Percentiles rank a stretch among this genome's conserved stretches.
Conservation (phyloP, 2,329 filamentous ascomycete genomes). For the Aspergillus jensenii region DNA sequence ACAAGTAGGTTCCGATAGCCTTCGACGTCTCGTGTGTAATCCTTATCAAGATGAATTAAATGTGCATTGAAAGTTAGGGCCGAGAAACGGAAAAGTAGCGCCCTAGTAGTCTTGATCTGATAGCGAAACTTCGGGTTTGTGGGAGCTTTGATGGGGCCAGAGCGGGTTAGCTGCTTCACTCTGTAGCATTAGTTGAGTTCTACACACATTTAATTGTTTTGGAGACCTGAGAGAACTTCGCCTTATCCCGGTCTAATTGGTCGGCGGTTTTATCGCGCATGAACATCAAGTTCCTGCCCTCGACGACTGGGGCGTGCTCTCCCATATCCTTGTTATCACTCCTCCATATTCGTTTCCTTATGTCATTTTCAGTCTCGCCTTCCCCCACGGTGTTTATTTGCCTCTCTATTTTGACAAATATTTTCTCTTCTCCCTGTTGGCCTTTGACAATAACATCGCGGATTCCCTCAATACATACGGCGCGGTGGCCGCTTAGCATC, state of each 20-base stretch:
- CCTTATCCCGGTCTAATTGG: slow-evolving; percentile 28
- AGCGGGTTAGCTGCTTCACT: slow-evolving; percentile 20
- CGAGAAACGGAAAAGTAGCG: slow-evolving; percentile 84
- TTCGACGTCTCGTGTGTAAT: slow-evolving; percentile 69
- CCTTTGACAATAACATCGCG: slow-evolving; percentile 53
- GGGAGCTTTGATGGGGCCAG: slow-evolving; percentile 41
- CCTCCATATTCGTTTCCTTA: slow-evolving; percentile 46
- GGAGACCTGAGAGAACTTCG: slow-evolving; percentile 20
- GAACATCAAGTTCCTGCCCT: slow-evolving; percentile 64
- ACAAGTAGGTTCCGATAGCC: slow-evolving; percentile 75
- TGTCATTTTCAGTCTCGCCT: slow-evolving; percentile 32
- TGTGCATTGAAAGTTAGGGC: slow-evolving; percentile 92
- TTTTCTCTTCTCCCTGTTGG: slow-evolving; percentile 52
- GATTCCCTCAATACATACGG: slow-evolving; percentile 49
- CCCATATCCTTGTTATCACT: slow-evolving; percentile 42
- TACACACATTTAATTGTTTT: slow-evolving; percentile 39
- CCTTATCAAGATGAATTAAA: slow-evolving; percentile 77
- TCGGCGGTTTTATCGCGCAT: slow-evolving; percentile 52
- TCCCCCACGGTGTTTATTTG: slow-evolving; percentile 46
- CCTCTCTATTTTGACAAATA: slow-evolving; percentile 62
- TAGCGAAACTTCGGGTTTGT: slow-evolving; percentile 56
- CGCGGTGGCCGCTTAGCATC: slow-evolving; percentile 35
- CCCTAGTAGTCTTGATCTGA: slow-evolving; percentile 63
- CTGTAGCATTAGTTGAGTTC: slow-evolving; percentile 14
- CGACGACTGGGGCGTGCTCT: slow-evolving; percentile 51